phyloP scores from a whole-genome alignment of 2,329 filamentous ascomycete species.

The Sclerotinia sclerotiorum region DNA sequence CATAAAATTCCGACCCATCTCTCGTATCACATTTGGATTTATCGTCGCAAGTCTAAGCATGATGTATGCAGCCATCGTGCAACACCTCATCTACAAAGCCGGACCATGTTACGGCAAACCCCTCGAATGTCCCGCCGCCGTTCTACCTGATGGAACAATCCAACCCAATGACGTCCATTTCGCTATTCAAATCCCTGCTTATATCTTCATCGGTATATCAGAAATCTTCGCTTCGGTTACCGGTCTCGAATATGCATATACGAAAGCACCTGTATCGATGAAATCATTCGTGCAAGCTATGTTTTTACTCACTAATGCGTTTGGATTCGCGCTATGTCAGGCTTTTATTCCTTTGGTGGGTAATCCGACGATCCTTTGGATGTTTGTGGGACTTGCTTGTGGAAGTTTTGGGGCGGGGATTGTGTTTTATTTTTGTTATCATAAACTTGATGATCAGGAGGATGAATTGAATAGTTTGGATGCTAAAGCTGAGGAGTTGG shows the following conservation, averaged over 20 bases:
- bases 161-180: constrained; percentile 34
- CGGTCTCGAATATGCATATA: constrained; percentile 73
- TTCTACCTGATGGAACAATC: background rate
- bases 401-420: constrained; percentile 26
- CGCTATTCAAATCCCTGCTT: constrained; percentile 49
- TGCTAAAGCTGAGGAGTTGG: constrained; percentile 30
- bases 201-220: constrained; percentile 53
- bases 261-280: constrained; percentile 77
- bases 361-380: constrained; percentile 47
- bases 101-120: constrained; percentile 56
- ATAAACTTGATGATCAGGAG: constrained; percentile 30
- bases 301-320: constrained; percentile 64
- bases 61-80: constrained; percentile 20
- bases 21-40: constrained; percentile 63
- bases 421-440: constrained; percentile 31
- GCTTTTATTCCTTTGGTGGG: constrained; percentile 45
- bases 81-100: constrained; percentile 56
- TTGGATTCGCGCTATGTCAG: constrained; percentile 53
- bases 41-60: constrained; percentile 16
- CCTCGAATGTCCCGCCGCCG: constrained; percentile 34
- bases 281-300: constrained; percentile 69
- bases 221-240: constrained; percentile 60
- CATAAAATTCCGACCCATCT: constrained; percentile 61
- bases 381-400: constrained; percentile 36
- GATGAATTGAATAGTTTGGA: constrained; percentile 34